Evolutionary conservation across 164 flowering plant species (phyloP).

Genomic region (Tetracentron sinense): DNA sequence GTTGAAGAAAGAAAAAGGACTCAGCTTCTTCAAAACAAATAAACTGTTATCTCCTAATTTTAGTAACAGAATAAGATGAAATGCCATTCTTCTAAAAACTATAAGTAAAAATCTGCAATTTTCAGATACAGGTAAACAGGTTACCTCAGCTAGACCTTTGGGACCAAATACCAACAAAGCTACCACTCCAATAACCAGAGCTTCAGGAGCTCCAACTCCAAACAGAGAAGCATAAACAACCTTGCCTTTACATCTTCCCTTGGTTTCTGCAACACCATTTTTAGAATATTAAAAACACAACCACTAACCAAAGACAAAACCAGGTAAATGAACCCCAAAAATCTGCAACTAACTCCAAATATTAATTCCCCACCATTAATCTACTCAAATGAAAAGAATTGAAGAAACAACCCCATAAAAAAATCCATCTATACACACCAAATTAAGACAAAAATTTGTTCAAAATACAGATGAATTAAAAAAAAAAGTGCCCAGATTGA

Average conservation of each 20-base stretch:
- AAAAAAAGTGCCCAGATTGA: constrained; percentile 10
- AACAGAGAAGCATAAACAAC: constrained; percentile 79
- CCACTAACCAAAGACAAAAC: neutral
- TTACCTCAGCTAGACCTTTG: constrained; percentile 98
- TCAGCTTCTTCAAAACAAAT: too few species aligned
- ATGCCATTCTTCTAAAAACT: too few species aligned
- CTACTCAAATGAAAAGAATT: neutral
- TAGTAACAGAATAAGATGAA: too few species aligned
- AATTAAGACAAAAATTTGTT: neutral
- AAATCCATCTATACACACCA: neutral
- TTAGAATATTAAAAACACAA: neutral
- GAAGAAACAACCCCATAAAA: neutral
- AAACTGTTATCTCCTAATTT: neutral
- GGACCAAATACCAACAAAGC: constrained; percentile 99
- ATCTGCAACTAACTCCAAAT: neutral
- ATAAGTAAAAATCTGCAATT: neutral
- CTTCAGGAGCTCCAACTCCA: constrained; percentile 99
- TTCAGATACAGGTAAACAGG: constrained; percentile 11
- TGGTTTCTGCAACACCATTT: constrained; percentile 45
- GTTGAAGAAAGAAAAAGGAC: neutral
- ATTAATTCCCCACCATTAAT: too few species aligned
- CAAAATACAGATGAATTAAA: neutral
- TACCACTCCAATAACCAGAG: constrained; percentile 94
- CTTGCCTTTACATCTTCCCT: constrained; percentile 41
- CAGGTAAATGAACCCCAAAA: neutral